Conservation (phyloP, 495 filamentous ascomycete species). For the Hypoxylon lienhwacheense region DNA sequence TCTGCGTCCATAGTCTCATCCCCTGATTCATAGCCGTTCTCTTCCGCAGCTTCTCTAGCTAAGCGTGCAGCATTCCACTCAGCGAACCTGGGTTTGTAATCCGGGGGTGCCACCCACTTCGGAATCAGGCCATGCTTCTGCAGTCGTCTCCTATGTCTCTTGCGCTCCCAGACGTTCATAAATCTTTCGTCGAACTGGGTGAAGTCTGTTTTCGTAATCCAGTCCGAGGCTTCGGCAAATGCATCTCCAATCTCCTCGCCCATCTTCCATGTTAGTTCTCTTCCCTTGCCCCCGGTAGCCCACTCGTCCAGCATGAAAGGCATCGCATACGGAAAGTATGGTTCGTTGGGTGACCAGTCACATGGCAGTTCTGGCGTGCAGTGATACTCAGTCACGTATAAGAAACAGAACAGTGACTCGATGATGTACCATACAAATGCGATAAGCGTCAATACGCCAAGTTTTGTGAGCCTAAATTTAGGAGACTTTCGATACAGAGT, state of each 20-base stretch:
- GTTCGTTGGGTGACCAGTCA: slow-evolving; percentile 54
- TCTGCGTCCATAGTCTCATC: slow-evolving; percentile 45
- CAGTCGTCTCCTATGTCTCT: slow-evolving; percentile 46
- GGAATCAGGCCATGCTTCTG: slow-evolving; percentile 42
- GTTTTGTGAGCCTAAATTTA: slow-evolving; percentile 55
- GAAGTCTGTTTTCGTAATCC: slow-evolving; percentile 44
- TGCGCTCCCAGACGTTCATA: slow-evolving; percentile 39
- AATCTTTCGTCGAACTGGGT: slow-evolving; percentile 38
- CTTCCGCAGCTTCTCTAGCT: slow-evolving; percentile 37
- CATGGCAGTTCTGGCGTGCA: slow-evolving; percentile 49
- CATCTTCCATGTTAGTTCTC: slow-evolving; percentile 29
- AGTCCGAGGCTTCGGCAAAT: slow-evolving; percentile 47
- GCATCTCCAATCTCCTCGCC: slow-evolving; percentile 45
- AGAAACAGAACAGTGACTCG: slow-evolving; percentile 62
- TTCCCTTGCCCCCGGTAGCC: slow-evolving; percentile 50
- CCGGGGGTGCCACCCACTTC: slow-evolving; percentile 37
- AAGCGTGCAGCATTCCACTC: slow-evolving; percentile 42
- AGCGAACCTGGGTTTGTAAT: slow-evolving; percentile 38
- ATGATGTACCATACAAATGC: slow-evolving; percentile 57
- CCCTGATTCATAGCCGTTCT: slow-evolving; percentile 33
- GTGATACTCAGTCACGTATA: slow-evolving; percentile 58
- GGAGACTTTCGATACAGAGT: slow-evolving; percentile 56
- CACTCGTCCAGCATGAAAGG: slow-evolving; percentile 60
- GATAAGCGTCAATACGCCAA: slow-evolving; percentile 56
- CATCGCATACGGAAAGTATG: slow-evolving; percentile 56